phyloP scores from a whole-genome alignment of 1,284 basidiomycete genomes.

The Heterobasidion occidentale region DNA sequence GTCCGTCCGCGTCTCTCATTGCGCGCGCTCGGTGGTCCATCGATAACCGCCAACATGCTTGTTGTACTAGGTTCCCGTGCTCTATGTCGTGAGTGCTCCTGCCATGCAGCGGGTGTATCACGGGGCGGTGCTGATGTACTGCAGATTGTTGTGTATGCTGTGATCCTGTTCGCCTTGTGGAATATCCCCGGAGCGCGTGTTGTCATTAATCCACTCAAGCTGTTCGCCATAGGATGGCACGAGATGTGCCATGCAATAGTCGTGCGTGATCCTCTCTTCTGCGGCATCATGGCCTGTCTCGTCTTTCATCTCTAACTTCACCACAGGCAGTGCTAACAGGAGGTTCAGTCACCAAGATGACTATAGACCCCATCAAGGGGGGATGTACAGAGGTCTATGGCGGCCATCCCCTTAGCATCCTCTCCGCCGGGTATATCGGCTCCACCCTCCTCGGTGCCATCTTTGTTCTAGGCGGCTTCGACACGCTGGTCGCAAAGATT shows the following conservation, averaged over 20 bases:
- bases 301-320: neutral
- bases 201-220: conserved; percentile 71
- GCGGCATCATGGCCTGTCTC: neutral
- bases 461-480: conserved; percentile 72
- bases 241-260: conserved; percentile 76
- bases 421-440: conserved; percentile 71
- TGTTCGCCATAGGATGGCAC: conserved; percentile 80
- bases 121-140: neutral
- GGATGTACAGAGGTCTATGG: conserved; percentile 73
- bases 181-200: conserved; percentile 69
- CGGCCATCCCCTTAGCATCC: conserved; percentile 59
- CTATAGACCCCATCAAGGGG: conserved; percentile 76
- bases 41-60: neutral
- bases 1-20: conserved; percentile 12
- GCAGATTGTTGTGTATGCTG: conserved; percentile 71
- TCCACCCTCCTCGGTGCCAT: conserved; percentile 73
- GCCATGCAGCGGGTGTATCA: neutral
- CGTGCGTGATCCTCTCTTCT: conserved; percentile 31
- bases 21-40: no score
- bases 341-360: conserved; percentile 65
- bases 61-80: conserved; percentile 24
- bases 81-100: conserved; percentile 60
- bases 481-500: conserved; percentile 73
- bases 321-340: conserved; percentile 67
- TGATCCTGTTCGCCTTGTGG: conserved; percentile 77